These are phyloP conservation scores for Plasmodium falciparum DNA, from an alignment of 169 alveolate species.

Conservation along the genomic window DNA sequence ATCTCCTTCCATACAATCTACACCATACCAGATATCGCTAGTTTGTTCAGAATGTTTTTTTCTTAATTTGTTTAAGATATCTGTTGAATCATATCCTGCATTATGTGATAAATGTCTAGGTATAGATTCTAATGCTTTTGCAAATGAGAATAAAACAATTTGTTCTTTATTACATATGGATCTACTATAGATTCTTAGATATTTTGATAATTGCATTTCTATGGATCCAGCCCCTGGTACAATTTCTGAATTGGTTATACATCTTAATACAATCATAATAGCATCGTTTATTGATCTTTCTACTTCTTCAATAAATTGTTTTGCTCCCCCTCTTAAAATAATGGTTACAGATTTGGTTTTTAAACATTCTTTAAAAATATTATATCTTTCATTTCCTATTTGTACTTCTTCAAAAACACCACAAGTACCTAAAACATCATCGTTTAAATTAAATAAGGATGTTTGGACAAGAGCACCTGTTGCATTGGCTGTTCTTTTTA, in stretches of 20 bases:
- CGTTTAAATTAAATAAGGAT: slow-evolving; percentile 93
- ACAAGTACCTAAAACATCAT: slow-evolving; percentile 95
- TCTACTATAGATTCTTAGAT: slow-evolving; percentile 83
- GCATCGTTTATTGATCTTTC: slow-evolving; percentile 98
- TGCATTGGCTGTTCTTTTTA: slow-evolving; percentile 95
- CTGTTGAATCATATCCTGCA: slow-evolving; percentile 96
- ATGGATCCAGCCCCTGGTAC: slow-evolving; percentile 99
- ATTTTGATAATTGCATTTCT: slow-evolving; percentile 89
- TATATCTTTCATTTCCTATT: slow-evolving; percentile 97
- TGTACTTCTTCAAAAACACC: slow-evolving; percentile 97
- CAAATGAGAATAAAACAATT: slow-evolving; percentile 93
- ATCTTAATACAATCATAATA: slow-evolving; percentile 96
- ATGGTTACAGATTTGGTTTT: slow-evolving; percentile 94
- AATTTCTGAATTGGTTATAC: slow-evolving; percentile 91
- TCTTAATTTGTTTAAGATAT: slow-evolving; percentile 94
- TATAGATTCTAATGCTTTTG: slow-evolving; percentile 97
- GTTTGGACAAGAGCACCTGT: slow-evolving; percentile 97
- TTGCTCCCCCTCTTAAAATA: slow-evolving; percentile 98
- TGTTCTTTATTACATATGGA: slow-evolving; percentile 94
- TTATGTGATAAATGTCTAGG: slow-evolving; percentile 98
- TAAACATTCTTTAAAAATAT: slow-evolving; percentile 95
- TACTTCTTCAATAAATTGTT: slow-evolving; percentile 98
- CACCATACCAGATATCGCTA: slow-evolving; percentile 93
- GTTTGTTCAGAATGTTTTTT: slow-evolving; percentile 91
- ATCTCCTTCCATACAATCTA: slow-evolving; percentile 94